A percentile compares a stretch with the other conserved stretches of the same genome.
These are phyloP conservation scores for Stylonectria norvegica DNA, from an alignment of 2,329 filamentous ascomycete genomes.

Conservation along the genomic window DNA sequence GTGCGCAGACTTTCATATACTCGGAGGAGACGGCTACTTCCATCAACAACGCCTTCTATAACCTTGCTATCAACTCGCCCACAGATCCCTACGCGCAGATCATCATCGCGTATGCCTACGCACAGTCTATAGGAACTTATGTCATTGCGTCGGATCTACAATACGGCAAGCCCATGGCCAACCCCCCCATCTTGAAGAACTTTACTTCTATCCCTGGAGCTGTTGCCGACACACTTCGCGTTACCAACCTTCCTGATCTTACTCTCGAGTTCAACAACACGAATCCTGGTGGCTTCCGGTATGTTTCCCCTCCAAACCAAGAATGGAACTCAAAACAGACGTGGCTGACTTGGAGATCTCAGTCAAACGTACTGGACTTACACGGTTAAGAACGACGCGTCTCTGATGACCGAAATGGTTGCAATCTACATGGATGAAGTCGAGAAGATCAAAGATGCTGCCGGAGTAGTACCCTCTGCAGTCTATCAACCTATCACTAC, in stretches of 20 bases:
- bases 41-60: slow-evolving; percentile 20
- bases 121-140: slow-evolving; percentile 9
- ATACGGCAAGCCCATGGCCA: slow-evolving; percentile 14
- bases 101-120: slow-evolving; percentile 22
- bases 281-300: slow-evolving; percentile 24
- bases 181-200: slow-evolving; percentile 18
- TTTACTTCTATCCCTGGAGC: slow-evolving; percentile 19
- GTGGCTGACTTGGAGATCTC: background rate
- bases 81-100: slow-evolving; percentile 21
- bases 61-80: slow-evolving; percentile 18
- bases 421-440: slow-evolving; percentile 22
- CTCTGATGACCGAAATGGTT: slow-evolving; percentile 21
- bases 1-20: slow-evolving; percentile 30
- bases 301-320: background rate
- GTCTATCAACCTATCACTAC: slow-evolving; percentile 41
- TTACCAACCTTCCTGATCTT: slow-evolving; percentile 14
- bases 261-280: slow-evolving; percentile 20
- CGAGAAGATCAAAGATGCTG: slow-evolving; percentile 14
- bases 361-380: slow-evolving; percentile 24
- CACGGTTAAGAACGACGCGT: slow-evolving; percentile 14
- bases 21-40: slow-evolving; percentile 20
- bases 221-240: slow-evolving; percentile 15
- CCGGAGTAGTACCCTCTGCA: slow-evolving; percentile 26
- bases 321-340: background rate
- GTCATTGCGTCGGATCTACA: slow-evolving; percentile 19